Base-by-base conservation (phyloP, 352 stramenopile species). In the Halophytophthora polymorphica region DNA sequence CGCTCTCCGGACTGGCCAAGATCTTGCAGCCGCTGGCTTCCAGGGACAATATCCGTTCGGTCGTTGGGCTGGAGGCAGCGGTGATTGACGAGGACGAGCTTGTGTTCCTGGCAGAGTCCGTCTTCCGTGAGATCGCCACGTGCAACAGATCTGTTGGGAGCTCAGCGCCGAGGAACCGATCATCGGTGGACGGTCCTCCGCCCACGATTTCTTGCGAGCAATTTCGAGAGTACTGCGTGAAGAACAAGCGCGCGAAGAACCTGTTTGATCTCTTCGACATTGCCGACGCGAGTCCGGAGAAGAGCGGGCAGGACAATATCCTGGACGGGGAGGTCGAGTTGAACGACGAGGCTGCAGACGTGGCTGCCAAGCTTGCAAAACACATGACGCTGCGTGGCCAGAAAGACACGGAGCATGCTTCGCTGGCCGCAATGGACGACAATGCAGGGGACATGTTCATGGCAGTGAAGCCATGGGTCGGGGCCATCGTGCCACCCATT, bases 401-500 rank as follows among this genome's bases (percentile, higher is more conserved):
- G 40, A 39, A 37, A 36, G 29, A 31, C 42, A 17, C 34, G 14
- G 31, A 49, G 14, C 37, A 46, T 29, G 47, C 18, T 3, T 7
- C 23, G 6, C 17, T 61, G 25, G 19, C 56, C 1, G 14, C 23
- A 38, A n/a, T 41, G 18, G 33, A 25, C 29, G 58, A 71, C 39
- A 66, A 82, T 18, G 43, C 66, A 19, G 68, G 84, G 7, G 83
- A 95, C 45, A 86, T 92, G 60, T 92, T 95, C 36, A 56, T 95
- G 31, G 83, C 80, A 1, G 77, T 92, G 0, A 95, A 95, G 37
- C 84, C 84, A 3, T 95, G 84, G 83, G 88, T 92, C 61, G 84
- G 83, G 25, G 82, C 84, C 8, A 86, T 95, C 46, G 71, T 93
- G 0, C 34, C 78, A 14, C 84, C 84, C 3, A 90, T 56, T 17